phyloP scores from a whole-genome alignment of 352 stramenopile species.

The Pythium rhizo-oryzae region DNA sequence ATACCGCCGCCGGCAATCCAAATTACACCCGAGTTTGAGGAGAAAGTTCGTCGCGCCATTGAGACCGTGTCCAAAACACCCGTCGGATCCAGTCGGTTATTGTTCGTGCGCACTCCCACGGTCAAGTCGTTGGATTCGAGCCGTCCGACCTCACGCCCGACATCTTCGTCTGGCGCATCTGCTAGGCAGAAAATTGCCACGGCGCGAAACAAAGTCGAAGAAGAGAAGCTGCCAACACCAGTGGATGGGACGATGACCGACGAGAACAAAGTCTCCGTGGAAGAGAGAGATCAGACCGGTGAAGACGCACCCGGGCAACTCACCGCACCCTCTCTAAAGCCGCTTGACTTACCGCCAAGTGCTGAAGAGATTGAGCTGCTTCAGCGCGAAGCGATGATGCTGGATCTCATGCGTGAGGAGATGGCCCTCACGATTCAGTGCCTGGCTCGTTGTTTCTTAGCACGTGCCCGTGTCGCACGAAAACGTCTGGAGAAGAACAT shows the following conservation, averaged over 20 bases:
- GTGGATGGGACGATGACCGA: background rate
- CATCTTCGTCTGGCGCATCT: slow-evolving; percentile 16
- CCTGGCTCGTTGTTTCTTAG: slow-evolving; percentile 38
- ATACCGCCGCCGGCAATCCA: background rate
- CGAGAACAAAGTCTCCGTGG: background rate
- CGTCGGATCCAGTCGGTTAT: slow-evolving; percentile 43
- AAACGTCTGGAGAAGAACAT: slow-evolving; percentile 26
- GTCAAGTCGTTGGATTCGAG: slow-evolving; percentile 22
- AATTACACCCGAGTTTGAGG: slow-evolving; percentile 55
- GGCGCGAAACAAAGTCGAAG: background rate
- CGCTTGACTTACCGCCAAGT: background rate
- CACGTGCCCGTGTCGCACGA: slow-evolving; percentile 31
- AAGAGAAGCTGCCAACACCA: background rate
- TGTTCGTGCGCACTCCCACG: slow-evolving; percentile 46
- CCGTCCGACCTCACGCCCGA: slow-evolving; percentile 1
- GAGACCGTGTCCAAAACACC: slow-evolving; percentile 46
- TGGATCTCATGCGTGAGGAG: slow-evolving; percentile 14
- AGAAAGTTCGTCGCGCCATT: slow-evolving; percentile 54
- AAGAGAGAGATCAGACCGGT: background rate
- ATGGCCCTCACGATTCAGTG: slow-evolving; percentile 47
- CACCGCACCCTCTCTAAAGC: background rate
- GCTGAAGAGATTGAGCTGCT: slow-evolving; percentile 16
- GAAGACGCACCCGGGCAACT: background rate
- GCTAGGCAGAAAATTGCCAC: slow-evolving; percentile 9
- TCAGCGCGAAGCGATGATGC: slow-evolving; percentile 13